Percentiles rank a stretch among this genome's conserved stretches.
These are phyloP conservation scores for Pythium guiyangense DNA, from an alignment of 352 stramenopile genomes.

Conservation along the genomic window DNA sequence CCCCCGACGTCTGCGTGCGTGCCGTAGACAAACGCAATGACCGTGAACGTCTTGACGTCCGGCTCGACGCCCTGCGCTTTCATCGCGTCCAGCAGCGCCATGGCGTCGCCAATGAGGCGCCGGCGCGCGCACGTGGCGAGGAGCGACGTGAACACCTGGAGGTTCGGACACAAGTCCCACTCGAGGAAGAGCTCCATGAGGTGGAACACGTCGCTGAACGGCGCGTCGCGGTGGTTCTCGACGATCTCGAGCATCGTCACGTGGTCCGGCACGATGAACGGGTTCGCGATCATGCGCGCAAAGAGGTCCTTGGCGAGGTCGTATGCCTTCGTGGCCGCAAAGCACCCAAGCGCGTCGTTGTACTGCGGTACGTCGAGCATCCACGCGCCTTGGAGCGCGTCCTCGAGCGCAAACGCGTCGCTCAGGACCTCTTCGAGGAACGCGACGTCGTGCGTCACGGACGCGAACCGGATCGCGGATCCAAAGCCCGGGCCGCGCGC, in stretches of 20 bases:
- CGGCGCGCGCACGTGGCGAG: conserved; percentile 61
- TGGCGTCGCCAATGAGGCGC: conserved; percentile 45
- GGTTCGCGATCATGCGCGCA: conserved; percentile 48
- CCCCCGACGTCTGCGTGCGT: conserved; percentile 45
- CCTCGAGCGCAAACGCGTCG: conserved; percentile 45
- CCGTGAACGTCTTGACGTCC: conserved; percentile 66
- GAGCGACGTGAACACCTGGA: conserved; percentile 75
- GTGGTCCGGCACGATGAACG: conserved; percentile 46
- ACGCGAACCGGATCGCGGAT: conserved; percentile 63
- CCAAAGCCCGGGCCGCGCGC: conserved; percentile 62
- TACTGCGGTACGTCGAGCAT: conserved; percentile 65
- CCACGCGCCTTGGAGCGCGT: conserved; percentile 36
- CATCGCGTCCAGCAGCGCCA: conserved; percentile 57
- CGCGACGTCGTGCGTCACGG: conserved; percentile 29
- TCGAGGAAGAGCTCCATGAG: conserved; percentile 74
- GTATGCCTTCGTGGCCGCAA: conserved; percentile 38
- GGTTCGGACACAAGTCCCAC: conserved; percentile 42
- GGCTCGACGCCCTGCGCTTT: conserved; percentile 27
- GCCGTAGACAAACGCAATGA: conserved; percentile 60
- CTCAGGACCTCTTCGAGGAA: conserved; percentile 63
- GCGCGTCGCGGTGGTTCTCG: conserved; percentile 53
- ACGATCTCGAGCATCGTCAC: conserved; percentile 81
- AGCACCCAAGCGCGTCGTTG: conserved; percentile 73
- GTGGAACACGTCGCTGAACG: conserved; percentile 58
- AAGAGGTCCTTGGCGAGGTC: conserved; percentile 64